These are phyloP conservation scores for Lachnellula cervina DNA, from an alignment of 2,329 filamentous ascomycete genomes.

Conservation along the genomic window DNA sequence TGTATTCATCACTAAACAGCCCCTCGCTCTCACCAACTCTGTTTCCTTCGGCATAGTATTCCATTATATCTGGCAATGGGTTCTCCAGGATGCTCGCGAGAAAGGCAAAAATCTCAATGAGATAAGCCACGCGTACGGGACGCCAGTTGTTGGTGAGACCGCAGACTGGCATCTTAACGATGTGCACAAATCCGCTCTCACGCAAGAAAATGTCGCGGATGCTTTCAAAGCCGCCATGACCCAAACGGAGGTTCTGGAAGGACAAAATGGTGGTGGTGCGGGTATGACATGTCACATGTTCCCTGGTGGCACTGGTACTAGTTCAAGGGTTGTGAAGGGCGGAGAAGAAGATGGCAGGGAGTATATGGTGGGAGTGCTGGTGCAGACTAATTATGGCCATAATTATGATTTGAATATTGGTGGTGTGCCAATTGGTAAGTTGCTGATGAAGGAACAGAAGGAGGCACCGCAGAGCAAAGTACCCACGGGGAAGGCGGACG, in stretches of 20 bases:
- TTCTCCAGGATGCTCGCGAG: constrained; percentile 15
- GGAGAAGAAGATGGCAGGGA: constrained; percentile 36
- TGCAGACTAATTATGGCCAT: constrained; percentile 62
- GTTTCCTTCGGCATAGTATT: constrained; percentile 34
- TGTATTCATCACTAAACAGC: constrained; percentile 10
- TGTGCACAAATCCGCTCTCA: constrained; percentile 49
- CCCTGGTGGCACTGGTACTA: constrained; percentile 63
- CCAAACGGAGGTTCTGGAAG: constrained; percentile 50
- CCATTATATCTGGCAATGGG: constrained; percentile 27
- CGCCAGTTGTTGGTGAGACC: constrained; percentile 57
- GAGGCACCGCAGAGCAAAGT: constrained; percentile 25
- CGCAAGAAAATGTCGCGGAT: constrained; percentile 46
- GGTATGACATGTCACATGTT: constrained; percentile 63
- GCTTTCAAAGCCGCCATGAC: constrained; percentile 48
- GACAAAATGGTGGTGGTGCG: constrained; percentile 61
- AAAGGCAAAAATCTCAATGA: constrained; percentile 15
- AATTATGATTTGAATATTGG: constrained; percentile 52
- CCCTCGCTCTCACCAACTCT: constrained; percentile 35
- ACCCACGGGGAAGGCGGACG: constrained; percentile 45
- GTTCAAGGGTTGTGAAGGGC: constrained; percentile 51
- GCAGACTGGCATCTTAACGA: constrained; percentile 60
- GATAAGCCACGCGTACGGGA: constrained; percentile 30
- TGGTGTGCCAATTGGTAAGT: constrained; percentile 56
- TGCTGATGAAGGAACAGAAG: constrained; percentile 44
- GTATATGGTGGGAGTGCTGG: constrained; percentile 57